Evolutionary conservation across 2,329 filamentous ascomycete species (phyloP), one percentile per base, ranked within the genome.

Genomic region (Aureobasidium melanogenum): DNA sequence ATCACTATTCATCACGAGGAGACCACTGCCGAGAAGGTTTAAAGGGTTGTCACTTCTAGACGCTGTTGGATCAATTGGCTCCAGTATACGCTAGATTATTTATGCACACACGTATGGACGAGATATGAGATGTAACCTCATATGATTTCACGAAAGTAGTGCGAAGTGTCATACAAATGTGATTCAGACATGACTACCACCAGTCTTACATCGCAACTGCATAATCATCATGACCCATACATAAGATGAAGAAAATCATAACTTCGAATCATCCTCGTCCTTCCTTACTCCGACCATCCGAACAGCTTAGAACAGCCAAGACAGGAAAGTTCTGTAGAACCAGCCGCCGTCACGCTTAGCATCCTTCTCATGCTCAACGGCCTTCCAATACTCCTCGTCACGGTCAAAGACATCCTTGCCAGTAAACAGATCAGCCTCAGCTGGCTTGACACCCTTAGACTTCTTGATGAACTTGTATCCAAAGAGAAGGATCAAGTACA

Each of bases 371-470:
- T 77, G 80, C 70, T 83, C 73, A n/a, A 70, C 69, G 12, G 82
- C 85, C 60, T 89, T 67, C 74, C 87, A 91, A 64, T 84, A 84
- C 63, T 83, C 81, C 75, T 91, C 88, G 69, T 91, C 87, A 9
- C 83, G 79, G 73, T 90, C 88, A 65, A 90, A 88, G 63, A 82
- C 79, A 58, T 87, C 86, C 77, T 90, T 91, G 68, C 87, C 88
- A 0, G 82, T 82, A 76, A 82, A 89, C 64, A 91, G 82, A 76
- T 91, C 88, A 34, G 81, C 85, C 67, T 84, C 79, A 63, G 81
- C 74, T 0, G 87, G 76, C 64, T 78, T 77, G 57, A 88, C 71
- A 9, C 80, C 77, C 67, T 81, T 78, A 64, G 76, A 81, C 72
- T 80, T 79, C 58, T 78, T 83, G 62, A 73, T 65, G 62, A 82